Evolutionary conservation across 2,329 filamentous ascomycete species (phyloP), one percentile per base, ranked within the genome.

Genomic region (Tympanopsis confertula): DNA sequence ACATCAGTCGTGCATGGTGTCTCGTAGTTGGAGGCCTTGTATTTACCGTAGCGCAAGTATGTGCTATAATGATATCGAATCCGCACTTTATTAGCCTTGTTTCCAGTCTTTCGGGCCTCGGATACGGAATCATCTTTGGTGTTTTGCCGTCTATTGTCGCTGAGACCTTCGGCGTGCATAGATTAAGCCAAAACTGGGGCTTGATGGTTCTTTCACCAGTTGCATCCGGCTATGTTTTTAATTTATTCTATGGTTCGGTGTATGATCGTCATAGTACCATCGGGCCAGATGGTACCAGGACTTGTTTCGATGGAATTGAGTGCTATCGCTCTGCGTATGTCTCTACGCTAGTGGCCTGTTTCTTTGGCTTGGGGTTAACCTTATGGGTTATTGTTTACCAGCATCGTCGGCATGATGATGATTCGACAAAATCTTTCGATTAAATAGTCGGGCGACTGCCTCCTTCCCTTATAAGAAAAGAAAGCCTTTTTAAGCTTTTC

Each of bases 1-100:
- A 80, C 44, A 80, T 84, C 45, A 91, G 82, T 38, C 84, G 91
- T 3, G 79, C 89, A 47, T 96, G 91, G 89, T 94, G 88, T 48
- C 71, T 95, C 2, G 81, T 89, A 28, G 58, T 82, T 15, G 86
- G 86, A 1, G 78, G 84, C 20, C 54, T 72, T 20, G 73, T 94
- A 46, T 96, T 96, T 61, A 76, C 79, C 29, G 43, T 81, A 2
- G 88, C 85, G 2, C 89, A 96, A 57, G 47, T 91, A 7, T 78
- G 73, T 39, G 89, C 85, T 5, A 68, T 89, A 22, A 74, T 66
- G 26, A 77, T 95, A 42, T 68, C 74, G 38, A 83, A 91, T 52
- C 91, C 91, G 0, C 71, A 86, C 49, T 65, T 78, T 30, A 73
- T 96, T 1, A 78, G 78, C 45, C 59, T 86, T 19, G 79, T 96